Percentiles rank a stretch among this genome's conserved stretches.
These are phyloP conservation scores for Lipomyces chichibuensis DNA, from an alignment of 805 yeast species.

Conservation along the genomic window DNA sequence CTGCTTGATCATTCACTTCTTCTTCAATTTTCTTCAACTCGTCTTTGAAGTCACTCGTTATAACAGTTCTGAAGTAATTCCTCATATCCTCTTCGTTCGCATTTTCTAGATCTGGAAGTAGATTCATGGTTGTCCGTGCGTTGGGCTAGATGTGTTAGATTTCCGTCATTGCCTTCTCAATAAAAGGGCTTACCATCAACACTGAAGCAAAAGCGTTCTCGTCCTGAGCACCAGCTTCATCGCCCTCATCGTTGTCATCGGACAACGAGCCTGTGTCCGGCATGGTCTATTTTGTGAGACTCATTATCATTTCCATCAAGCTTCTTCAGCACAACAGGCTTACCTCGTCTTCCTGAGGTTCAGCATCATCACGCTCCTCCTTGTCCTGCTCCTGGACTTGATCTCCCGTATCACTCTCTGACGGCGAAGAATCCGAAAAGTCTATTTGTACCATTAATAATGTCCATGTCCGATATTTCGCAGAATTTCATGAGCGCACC, in stretches of 20 bases:
- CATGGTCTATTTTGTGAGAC: not conserved
- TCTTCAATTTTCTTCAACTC: not conserved
- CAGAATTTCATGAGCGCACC: constrained; percentile 7
- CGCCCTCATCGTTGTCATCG: not conserved
- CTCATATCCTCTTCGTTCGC: constrained; percentile 23
- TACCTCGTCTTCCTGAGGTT: constrained; percentile 5
- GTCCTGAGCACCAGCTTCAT: not conserved
- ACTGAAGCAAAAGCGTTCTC: not conserved
- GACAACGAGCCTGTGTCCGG: not conserved
- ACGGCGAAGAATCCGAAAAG: constrained; percentile 21
- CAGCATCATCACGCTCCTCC: not conserved
- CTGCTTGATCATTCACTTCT: not conserved
- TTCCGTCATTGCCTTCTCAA: not conserved
- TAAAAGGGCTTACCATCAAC: not conserved
- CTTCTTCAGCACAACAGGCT: not conserved
- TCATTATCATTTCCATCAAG: not conserved
- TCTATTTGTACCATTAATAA: constrained; percentile 7
- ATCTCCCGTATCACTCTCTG: constrained; percentile 13
- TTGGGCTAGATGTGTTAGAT: constrained; percentile 6
- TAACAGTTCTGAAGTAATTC: constrained; percentile 25
- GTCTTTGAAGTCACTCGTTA: constrained; percentile 10
- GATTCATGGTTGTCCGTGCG: constrained; percentile 1
- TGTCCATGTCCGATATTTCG: not conserved
- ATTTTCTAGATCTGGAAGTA: constrained; percentile 13
- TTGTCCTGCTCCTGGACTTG: not conserved